Base-by-base conservation (phyloP, 345 rosid species). In the Syzygium oleosum region DNA sequence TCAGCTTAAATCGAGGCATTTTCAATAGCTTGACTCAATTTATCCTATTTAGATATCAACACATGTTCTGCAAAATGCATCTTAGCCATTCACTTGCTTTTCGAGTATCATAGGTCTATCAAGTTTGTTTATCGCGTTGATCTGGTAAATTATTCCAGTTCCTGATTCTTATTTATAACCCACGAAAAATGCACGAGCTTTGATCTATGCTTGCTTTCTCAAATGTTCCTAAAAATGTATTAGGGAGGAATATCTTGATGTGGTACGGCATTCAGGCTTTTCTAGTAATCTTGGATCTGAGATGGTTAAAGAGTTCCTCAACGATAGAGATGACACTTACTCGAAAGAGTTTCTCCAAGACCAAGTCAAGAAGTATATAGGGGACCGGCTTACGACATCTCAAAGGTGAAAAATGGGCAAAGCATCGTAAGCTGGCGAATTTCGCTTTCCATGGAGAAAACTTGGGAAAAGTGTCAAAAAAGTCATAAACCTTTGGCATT, bases 381-480 rank as follows among this genome's bases (percentile, higher is more conserved):
- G 84, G 23, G 49, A 52, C 2, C 93, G 94, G 21, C 89, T 92
- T n/a, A 89, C 89, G 6, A 15, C 53, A 8, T 51, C 89, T 16
- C 34, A 90, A 9, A 38, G 27, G 41, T 25, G 91, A 92, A 29
- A 93, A 91, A 89, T 94, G 96, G 93, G 54, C 14, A 3, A 93
- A 79, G 88, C 87, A 86, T 41, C 91, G 92, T 43, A 93, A 92
- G 86, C 87, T 93, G 31, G 92, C 94, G 38, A 91, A 90, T 85
- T 89, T 88, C 49, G 93, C 93, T 63, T 94, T 93, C 86, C 93
- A 91, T 88, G 90, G 91, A 6, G 92, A 94, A 52, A 85, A 88
- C 90, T 88, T 94, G 87, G 41, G 41, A 38, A 38, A 38, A 38
- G 41, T 38, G 4, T 38, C 41, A 38, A 3, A 38, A 38, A 38